These are phyloP conservation scores for Trichosporon ovoides DNA, from an alignment of 1,284 basidiomycete species.

Conservation along the genomic window DNA sequence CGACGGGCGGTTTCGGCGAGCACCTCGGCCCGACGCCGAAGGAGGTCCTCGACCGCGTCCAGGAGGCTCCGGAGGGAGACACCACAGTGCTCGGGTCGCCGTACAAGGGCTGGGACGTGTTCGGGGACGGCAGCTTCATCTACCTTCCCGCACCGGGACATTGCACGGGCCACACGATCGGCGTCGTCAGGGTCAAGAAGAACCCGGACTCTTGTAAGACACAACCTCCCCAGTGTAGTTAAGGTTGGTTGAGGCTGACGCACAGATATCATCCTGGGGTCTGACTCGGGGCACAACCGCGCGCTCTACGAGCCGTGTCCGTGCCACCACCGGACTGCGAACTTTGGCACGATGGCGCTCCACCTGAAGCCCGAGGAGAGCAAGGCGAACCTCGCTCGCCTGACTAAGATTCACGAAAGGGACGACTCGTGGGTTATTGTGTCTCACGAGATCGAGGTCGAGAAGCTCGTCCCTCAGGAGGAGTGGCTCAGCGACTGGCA, in stretches of 20 bases:
- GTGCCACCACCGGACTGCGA: background rate
- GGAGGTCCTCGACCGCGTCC: background rate
- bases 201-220: constrained; percentile 4
- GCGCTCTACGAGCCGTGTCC: constrained; percentile 11
- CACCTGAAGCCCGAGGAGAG: constrained; percentile 1
- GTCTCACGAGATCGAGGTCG: constrained; percentile 9
- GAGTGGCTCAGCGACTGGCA: constrained; percentile 10
- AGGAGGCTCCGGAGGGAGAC: constrained; percentile 6
- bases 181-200: background rate
- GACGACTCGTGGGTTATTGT: constrained; percentile 10
- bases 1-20: background rate
- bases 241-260: too few relatives aligned
- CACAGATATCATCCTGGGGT: constrained; percentile 9
- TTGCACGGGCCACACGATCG: constrained; percentile 9
- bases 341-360: background rate
- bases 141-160: constrained; percentile 7
- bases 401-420: constrained; percentile 1
- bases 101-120: constrained; percentile 7
- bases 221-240: too few relatives aligned
- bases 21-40: background rate
- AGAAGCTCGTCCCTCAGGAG: background rate
- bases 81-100: background rate
- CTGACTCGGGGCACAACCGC: constrained; percentile 9
- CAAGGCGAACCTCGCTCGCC: background rate
- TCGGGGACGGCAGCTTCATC: constrained; percentile 10